Evolutionary conservation across 768 basidiomycete species (phyloP).

Genomic region (Butyriboletus loyo): DNA sequence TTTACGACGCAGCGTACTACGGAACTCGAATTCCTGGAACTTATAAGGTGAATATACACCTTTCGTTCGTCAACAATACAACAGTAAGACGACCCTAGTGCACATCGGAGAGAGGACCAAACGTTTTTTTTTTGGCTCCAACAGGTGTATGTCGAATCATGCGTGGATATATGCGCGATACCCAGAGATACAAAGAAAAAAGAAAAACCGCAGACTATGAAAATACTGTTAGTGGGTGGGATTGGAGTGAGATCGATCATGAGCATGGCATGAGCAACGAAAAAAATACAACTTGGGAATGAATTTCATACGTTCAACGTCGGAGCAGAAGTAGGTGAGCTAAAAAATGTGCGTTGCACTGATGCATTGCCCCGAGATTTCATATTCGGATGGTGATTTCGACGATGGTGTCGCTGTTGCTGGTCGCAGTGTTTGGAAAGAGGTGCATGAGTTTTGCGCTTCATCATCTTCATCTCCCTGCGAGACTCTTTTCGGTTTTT

Average conservation of each 20-base stretch:
- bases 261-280: slow-evolving; percentile 5
- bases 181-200: slow-evolving; percentile 21
- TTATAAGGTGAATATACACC: slow-evolving; percentile 10
- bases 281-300: slow-evolving; percentile 23
- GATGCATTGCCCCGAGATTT: slow-evolving; percentile 56
- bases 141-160: slow-evolving; percentile 10
- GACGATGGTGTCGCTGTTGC: slow-evolving; percentile 48
- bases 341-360: slow-evolving; percentile 47
- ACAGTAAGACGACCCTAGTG: slow-evolving; percentile 1
- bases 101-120: neutral
- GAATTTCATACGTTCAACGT: slow-evolving; percentile 26
- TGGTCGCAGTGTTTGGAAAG: slow-evolving; percentile 37
- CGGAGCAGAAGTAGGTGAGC: slow-evolving; percentile 32
- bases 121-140: slow-evolving; percentile 6
- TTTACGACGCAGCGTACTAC: neutral
- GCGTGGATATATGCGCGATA: slow-evolving; percentile 24
- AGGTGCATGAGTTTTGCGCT: slow-evolving; percentile 53
- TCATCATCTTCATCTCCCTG: slow-evolving; percentile 64
- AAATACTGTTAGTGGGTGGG: slow-evolving; percentile 14
- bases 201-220: neutral
- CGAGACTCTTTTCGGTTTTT: slow-evolving; percentile 64
- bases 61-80: slow-evolving; percentile 18
- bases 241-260: slow-evolving; percentile 4
- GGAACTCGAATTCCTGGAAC: neutral
- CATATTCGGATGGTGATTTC: slow-evolving; percentile 62